Conservation (phyloP, 2,329 filamentous ascomycete species). For the Talaromyces sp. region DNA sequence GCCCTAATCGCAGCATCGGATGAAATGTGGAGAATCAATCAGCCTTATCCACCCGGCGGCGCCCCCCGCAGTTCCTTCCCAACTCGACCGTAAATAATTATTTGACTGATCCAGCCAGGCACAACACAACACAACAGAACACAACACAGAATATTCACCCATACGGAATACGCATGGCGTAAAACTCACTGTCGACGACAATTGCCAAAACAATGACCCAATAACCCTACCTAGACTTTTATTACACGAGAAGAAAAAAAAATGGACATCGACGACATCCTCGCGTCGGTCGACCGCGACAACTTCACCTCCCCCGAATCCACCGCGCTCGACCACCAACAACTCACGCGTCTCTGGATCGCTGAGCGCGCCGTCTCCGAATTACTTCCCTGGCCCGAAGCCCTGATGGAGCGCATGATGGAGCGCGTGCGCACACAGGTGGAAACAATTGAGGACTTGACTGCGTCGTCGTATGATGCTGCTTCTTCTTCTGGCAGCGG, state of each 20-base stretch:
- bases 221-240: neutral
- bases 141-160: neutral
- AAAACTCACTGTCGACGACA: neutral
- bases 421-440: slow-evolving; percentile 57
- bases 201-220: neutral
- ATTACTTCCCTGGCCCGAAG: slow-evolving; percentile 72
- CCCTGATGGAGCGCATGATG: slow-evolving; percentile 78
- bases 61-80: neutral
- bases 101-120: neutral
- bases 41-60: neutral
- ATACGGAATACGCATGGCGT: too few species aligned
- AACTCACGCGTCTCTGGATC: slow-evolving; percentile 86
- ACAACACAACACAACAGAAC: neutral
- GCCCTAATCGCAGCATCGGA: neutral
- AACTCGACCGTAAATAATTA: neutral
- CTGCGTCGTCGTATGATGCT: slow-evolving; percentile 37
- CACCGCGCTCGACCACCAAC: slow-evolving; percentile 66
- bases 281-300: slow-evolving; percentile 65
- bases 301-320: slow-evolving; percentile 37
- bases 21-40: neutral
- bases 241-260: neutral
- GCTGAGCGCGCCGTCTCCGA: slow-evolving; percentile 87
- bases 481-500: slow-evolving; percentile 27
- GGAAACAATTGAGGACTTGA: slow-evolving; percentile 61
- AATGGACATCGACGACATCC: slow-evolving; percentile 79